Percentiles rank a stretch among this genome's conserved stretches.
Evolutionary conservation across 305 asterid species (phyloP).

Genomic region (Fraxinus angustifolia): DNA sequence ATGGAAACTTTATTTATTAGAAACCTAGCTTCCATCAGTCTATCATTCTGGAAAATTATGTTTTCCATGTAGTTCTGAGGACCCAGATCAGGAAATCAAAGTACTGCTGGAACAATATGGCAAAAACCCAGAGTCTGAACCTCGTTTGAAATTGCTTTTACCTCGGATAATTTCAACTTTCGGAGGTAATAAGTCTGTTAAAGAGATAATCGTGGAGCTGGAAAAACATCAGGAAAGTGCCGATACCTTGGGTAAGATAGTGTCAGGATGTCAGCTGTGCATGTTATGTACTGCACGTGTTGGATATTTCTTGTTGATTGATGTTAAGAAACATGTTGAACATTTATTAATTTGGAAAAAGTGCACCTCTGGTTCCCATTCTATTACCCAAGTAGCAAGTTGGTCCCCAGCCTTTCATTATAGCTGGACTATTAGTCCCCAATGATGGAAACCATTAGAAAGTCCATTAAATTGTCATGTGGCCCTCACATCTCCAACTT

Average conservation of each 20-base stretch:
- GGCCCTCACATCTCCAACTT: not conserved
- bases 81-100: conserved; percentile 63
- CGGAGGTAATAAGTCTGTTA: conserved; percentile 60
- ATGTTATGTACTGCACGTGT: not conserved
- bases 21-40: not conserved
- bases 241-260: conserved; percentile 65
- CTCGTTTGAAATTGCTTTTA: conserved; percentile 73
- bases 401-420: not conserved
- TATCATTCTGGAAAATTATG: conserved; percentile 5
- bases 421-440: not conserved
- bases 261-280: not conserved
- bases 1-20: not conserved
- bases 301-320: not conserved
- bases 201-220: conserved; percentile 63
- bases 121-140: conserved; percentile 65
- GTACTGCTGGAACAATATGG: conserved; percentile 57
- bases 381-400: not conserved
- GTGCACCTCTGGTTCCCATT: not conserved
- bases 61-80: conserved; percentile 60
- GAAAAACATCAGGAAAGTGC: conserved; percentile 75
- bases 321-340: not conserved
- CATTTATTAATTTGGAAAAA: not conserved
- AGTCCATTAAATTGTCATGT: not conserved
- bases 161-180: conserved; percentile 84
- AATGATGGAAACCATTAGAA: not conserved